Conservation (phyloP, 2,329 filamentous ascomycete genomes). For the Zymoseptoria pseudotritici region DNA sequence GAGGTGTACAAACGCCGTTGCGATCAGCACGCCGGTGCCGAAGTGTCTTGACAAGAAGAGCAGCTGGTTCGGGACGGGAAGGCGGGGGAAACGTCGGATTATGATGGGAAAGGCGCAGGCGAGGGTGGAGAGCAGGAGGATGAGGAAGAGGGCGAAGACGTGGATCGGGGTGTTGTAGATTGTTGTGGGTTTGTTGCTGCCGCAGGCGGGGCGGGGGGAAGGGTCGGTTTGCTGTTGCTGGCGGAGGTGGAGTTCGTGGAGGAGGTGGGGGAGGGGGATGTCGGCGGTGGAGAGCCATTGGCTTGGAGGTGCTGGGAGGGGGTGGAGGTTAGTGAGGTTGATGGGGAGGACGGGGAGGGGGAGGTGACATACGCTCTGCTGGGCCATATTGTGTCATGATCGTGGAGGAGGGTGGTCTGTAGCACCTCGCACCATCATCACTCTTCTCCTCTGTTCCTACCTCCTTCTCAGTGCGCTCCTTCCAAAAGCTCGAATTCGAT, state of each 20-base stretch:
- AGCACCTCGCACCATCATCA: not conserved
- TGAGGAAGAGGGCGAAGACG: slow-evolving; percentile 51
- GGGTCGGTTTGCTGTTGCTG: slow-evolving; percentile 39
- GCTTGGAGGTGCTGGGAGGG: not conserved
- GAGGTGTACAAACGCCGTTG: slow-evolving; percentile 53
- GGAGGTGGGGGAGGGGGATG: slow-evolving; percentile 34
- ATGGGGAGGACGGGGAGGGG: not conserved
- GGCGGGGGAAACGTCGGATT: slow-evolving; percentile 51
- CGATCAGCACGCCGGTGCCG: slow-evolving; percentile 50
- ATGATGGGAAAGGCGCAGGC: slow-evolving; percentile 57
- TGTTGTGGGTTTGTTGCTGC: slow-evolving; percentile 33
- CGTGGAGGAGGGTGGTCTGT: not conserved
- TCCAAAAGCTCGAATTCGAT: too few relatives aligned
- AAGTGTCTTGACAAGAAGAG: slow-evolving; percentile 55
- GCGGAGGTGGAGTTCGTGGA: slow-evolving; percentile 44
- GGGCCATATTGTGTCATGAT: slow-evolving; percentile 12
- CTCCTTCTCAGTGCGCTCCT: too few relatives aligned
- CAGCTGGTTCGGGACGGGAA: slow-evolving; percentile 52
- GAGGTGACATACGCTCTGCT: slow-evolving; percentile 6
- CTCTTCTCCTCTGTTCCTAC: not conserved
- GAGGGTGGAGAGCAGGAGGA: slow-evolving; percentile 48
- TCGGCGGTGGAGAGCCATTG: slow-evolving; percentile 16
- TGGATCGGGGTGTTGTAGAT: slow-evolving; percentile 51
- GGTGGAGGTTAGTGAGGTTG: not conserved
- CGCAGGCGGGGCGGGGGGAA: slow-evolving; percentile 39